Evolutionary conservation across 768 basidiomycete species (phyloP).

Genomic region (Termitomyces sp.): DNA sequence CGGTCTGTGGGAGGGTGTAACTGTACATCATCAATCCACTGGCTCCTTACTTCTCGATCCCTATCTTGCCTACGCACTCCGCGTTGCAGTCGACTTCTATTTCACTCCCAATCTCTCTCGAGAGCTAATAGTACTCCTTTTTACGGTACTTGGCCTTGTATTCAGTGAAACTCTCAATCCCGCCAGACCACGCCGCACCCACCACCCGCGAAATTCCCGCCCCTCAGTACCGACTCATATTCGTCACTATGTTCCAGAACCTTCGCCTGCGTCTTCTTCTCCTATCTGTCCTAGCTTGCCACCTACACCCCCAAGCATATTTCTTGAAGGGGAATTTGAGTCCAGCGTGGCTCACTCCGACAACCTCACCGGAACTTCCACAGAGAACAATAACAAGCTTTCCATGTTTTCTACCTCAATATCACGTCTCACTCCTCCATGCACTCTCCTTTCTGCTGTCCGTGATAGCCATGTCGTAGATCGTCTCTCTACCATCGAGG

Average conservation of each 20-base stretch:
- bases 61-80: constrained; percentile 36
- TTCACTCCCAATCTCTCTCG: constrained; percentile 28
- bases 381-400: constrained; percentile 21
- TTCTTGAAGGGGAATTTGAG: constrained; percentile 27
- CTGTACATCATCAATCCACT: constrained; percentile 32
- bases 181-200: constrained; percentile 19
- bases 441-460: constrained; percentile 24
- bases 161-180: constrained; percentile 27
- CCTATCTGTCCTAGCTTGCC: constrained; percentile 21
- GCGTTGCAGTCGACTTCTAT: constrained; percentile 35
- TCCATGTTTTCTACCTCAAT: constrained; percentile 19
- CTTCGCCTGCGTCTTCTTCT: constrained; percentile 3
- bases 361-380: constrained; percentile 17
- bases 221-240: constrained; percentile 24
- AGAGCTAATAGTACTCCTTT: constrained; percentile 29
- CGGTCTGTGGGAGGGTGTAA: constrained; percentile 65
- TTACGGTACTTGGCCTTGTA: constrained; percentile 29
- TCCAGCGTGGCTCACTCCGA: constrained; percentile 25
- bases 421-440: constrained; percentile 32
- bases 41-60: constrained; percentile 27
- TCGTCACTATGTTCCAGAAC: constrained; percentile 21
- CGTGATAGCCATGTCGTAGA: constrained; percentile 12
- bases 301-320: constrained; percentile 33
- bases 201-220: constrained; percentile 18
- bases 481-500: constrained; percentile 18